Percentiles rank a stretch among this genome's conserved stretches.
phyloP scores from a whole-genome alignment of 495 filamentous ascomycete species.

The Polyplosphaeria fusca region DNA sequence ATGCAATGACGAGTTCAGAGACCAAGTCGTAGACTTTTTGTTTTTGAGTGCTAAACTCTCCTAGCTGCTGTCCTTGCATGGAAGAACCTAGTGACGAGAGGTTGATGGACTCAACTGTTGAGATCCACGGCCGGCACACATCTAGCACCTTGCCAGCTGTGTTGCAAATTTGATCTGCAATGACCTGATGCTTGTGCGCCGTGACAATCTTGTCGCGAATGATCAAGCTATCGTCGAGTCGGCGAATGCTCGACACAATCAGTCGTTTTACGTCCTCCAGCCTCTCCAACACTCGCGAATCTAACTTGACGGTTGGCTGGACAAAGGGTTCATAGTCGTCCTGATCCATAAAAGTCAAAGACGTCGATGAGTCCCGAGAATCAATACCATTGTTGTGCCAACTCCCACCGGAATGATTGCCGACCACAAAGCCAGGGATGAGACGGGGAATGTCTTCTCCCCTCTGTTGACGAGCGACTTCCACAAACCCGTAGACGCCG shows the following conservation, averaged over 20 bases:
- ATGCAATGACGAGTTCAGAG: conserved; percentile 80
- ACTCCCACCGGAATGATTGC: conserved; percentile 75
- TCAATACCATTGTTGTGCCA: conserved; percentile 90
- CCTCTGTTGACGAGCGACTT: conserved; percentile 86
- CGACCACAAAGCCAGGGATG: conserved; percentile 84
- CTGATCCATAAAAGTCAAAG: conserved; percentile 78
- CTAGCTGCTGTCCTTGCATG: conserved; percentile 78
- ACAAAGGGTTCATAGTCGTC: conserved; percentile 64
- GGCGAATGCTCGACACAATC: conserved; percentile 74
- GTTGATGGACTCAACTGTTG: conserved; percentile 83
- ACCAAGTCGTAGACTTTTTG: conserved; percentile 89
- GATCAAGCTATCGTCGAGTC: conserved; percentile 78
- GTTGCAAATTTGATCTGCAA: conserved; percentile 71
- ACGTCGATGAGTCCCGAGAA: conserved; percentile 61
- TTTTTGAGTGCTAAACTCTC: conserved; percentile 85
- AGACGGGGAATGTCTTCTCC: conserved; percentile 86
- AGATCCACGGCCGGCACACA: conserved; percentile 81
- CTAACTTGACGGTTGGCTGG: conserved; percentile 72
- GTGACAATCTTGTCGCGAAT: conserved; percentile 75
- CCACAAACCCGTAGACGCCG: conserved; percentile 91
- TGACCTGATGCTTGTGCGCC: conserved; percentile 61
- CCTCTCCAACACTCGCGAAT: conserved; percentile 71
- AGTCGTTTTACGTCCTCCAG: conserved; percentile 80
- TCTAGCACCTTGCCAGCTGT: conserved; percentile 76
- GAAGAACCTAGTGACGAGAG: conserved; percentile 68